Conservation (phyloP, 78 protist species). For the Cavenderia fasciculata region DNA sequence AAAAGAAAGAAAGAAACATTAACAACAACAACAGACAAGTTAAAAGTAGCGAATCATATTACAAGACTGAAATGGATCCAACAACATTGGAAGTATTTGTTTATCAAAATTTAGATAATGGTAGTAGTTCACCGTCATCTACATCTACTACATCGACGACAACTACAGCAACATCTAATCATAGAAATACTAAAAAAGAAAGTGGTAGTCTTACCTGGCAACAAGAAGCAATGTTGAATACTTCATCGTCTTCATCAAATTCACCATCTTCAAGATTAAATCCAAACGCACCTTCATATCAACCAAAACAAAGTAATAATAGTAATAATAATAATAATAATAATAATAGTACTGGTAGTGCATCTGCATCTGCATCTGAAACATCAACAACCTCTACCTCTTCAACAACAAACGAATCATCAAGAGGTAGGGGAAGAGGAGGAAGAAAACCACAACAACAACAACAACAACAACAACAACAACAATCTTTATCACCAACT, state of each 20-base stretch:
- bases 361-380: too few relatives aligned
- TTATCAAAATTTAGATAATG: slow-evolving; percentile 2
- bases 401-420: neutral
- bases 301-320: slow-evolving; percentile 1
- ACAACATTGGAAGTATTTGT: slow-evolving; percentile 39
- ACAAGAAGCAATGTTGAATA: slow-evolving; percentile 10
- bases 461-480: neutral
- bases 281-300: slow-evolving; percentile 33
- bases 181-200: neutral
- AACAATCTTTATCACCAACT: neutral
- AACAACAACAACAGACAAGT: too few relatives aligned
- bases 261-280: slow-evolving; percentile 34
- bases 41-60: too few relatives aligned
- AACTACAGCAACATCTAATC: neutral
- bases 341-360: neutral
- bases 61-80: slow-evolving; percentile 9
- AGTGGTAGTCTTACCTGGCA: slow-evolving; percentile 34
- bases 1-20: too few relatives aligned
- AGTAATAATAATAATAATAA: neutral
- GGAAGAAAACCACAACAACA: neutral
- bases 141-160: neutral
- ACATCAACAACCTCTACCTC: slow-evolving; percentile 1
- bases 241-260: neutral
- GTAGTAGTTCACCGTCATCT: neutral
- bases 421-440: too few relatives aligned